Percentiles rank a stretch among this genome's conserved stretches.
These are phyloP conservation scores for Alternaria rosae DNA, from an alignment of 2,329 filamentous ascomycete species.

Conservation along the genomic window DNA sequence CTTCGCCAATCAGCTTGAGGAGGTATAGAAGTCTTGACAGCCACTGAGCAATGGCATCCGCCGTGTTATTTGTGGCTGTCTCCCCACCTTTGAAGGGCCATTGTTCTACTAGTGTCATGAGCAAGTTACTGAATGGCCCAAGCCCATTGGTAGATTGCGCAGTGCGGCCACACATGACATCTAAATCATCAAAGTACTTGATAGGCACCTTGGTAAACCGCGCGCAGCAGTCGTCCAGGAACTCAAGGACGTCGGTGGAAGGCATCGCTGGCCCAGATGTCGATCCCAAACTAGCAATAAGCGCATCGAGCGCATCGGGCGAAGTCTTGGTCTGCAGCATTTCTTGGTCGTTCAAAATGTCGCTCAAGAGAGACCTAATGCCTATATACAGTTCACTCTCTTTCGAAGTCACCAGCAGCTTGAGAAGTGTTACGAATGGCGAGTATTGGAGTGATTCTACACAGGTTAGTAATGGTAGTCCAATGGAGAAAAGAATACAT, in stretches of 20 bases:
- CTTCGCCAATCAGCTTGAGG: slow-evolving; percentile 47
- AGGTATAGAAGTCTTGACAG: slow-evolving; percentile 45
- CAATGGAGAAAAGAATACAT: slow-evolving; percentile 18
- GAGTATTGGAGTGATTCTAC: slow-evolving; percentile 67
- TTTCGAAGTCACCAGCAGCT: slow-evolving; percentile 61
- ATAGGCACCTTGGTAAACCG: slow-evolving; percentile 79
- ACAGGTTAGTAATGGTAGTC: slow-evolving; percentile 14
- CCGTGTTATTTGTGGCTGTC: slow-evolving; percentile 31
- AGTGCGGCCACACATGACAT: slow-evolving; percentile 54
- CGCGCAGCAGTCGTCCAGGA: slow-evolving; percentile 82
- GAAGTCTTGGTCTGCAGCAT: slow-evolving; percentile 63
- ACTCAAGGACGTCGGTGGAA: slow-evolving; percentile 64
- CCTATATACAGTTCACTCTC: slow-evolving; percentile 59
- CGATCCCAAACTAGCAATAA: slow-evolving; percentile 58
- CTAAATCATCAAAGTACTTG: slow-evolving; percentile 79
- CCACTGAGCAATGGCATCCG: slow-evolving; percentile 46
- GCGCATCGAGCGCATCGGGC: slow-evolving; percentile 52
- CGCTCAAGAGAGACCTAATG: slow-evolving; percentile 64
- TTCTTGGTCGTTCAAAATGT: slow-evolving; percentile 70
- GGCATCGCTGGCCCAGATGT: slow-evolving; percentile 41
- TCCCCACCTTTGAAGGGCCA: slow-evolving; percentile 66
- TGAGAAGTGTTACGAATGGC: slow-evolving; percentile 75
- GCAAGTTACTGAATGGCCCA: slow-evolving; percentile 66
- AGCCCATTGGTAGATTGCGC: slow-evolving; percentile 25
- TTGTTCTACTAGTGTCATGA: slow-evolving; percentile 78